A percentile compares a stretch with the other conserved stretches of the same genome.
These are phyloP conservation scores for Sclerotinia subarctica DNA, from an alignment of 2,329 filamentous ascomycete species.

Conservation along the genomic window DNA sequence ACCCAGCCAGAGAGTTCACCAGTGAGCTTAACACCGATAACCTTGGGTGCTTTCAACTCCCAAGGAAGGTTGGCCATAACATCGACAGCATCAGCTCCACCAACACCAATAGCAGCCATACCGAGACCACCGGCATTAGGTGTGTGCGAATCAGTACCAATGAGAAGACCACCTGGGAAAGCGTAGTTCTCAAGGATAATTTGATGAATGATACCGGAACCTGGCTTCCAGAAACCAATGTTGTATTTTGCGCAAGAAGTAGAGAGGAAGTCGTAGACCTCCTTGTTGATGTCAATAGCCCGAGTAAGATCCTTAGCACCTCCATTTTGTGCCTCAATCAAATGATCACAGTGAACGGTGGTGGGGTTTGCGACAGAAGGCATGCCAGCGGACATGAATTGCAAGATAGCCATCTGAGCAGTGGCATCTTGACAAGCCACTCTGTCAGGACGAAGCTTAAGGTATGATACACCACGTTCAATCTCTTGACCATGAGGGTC, in stretches of 20 bases:
- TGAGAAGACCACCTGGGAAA: constrained; percentile 96
- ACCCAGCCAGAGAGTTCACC: constrained; percentile 89
- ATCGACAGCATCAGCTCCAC: constrained; percentile 97
- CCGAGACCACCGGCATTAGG: constrained; percentile 95
- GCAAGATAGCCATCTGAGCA: constrained; percentile 98
- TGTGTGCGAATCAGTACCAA: constrained; percentile 97
- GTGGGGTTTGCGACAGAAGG: constrained; percentile 88
- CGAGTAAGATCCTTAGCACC: constrained; percentile 90
- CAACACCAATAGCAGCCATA: constrained; percentile 78
- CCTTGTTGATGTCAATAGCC: constrained; percentile 93
- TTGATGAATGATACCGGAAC: constrained; percentile 99
- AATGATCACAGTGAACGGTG: constrained; percentile 97
- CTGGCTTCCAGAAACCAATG: constrained; percentile 99
- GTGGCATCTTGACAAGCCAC: constrained; percentile 99
- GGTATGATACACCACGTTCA: constrained; percentile 90
- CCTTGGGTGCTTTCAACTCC: constrained; percentile 97
- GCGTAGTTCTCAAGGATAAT: constrained; percentile 98
- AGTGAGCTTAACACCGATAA: constrained; percentile 94
- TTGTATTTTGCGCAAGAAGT: constrained; percentile 97
- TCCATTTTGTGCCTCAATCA: constrained; percentile 96
- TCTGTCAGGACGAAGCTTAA: constrained; percentile 94
- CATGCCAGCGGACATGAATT: constrained; percentile 99
- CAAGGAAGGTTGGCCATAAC: constrained; percentile 96
- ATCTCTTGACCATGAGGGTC: constrained; percentile 96
- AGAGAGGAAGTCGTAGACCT: constrained; percentile 97